These are phyloP conservation scores for Amanita phalloides DNA, from an alignment of 768 basidiomycete species.

Conservation along the genomic window DNA sequence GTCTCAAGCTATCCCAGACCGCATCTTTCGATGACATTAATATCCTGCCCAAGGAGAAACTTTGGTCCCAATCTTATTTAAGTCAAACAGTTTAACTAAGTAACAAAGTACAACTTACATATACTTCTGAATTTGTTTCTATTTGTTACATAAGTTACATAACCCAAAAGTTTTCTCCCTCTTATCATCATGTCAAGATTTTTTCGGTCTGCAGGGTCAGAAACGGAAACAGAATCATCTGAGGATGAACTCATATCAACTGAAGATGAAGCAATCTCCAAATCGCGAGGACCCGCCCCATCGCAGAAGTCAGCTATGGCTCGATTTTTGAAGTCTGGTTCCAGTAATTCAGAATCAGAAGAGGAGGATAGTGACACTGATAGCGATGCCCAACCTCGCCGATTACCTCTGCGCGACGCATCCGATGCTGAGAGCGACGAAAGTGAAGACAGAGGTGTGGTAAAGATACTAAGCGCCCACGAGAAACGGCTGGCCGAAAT, in stretches of 20 bases:
- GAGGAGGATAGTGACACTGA: conserved; percentile 47
- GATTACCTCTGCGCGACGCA: conserved; percentile 19
- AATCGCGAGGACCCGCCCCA: background rate
- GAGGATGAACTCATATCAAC: conserved; percentile 75
- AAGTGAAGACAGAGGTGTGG: conserved; percentile 58
- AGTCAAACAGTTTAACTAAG: background rate
- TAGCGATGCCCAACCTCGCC: conserved; percentile 16
- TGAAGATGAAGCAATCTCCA: conserved; percentile 45
- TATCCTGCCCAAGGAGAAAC: conserved; percentile 66
- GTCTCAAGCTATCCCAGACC: conserved; percentile 68
- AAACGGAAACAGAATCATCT: conserved; percentile 60
- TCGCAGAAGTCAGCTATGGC: conserved; percentile 51
- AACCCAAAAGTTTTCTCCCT: background rate
- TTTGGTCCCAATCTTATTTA: conserved; percentile 43
- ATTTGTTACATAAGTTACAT: background rate
- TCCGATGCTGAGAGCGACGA: conserved; percentile 33
- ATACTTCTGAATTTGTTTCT: background rate
- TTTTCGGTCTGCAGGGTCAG: conserved; percentile 78
- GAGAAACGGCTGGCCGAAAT: conserved; percentile 93
- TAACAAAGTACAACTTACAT: no score
- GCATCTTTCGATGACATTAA: conserved; percentile 81
- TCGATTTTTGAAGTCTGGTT: conserved; percentile 62
- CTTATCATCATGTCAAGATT: conserved; percentile 66
- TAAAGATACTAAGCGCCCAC: conserved; percentile 78
- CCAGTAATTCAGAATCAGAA: conserved; percentile 47